Evolutionary conservation across 108 stramenopile species (phyloP).

Genomic region (Cylindrotheca fusiformis): DNA sequence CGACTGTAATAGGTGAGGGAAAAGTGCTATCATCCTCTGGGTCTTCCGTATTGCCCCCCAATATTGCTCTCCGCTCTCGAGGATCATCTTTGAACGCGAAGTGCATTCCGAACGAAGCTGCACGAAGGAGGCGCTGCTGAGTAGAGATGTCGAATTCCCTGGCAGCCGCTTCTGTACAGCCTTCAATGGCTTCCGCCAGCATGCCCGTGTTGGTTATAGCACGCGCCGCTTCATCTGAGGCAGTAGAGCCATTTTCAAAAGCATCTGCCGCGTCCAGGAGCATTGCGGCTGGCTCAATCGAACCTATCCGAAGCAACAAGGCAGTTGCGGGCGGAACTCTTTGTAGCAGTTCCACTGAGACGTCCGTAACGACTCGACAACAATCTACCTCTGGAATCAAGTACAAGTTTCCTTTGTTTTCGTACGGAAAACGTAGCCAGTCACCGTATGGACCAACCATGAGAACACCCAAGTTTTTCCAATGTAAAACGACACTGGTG

Average conservation of each 20-base stretch:
- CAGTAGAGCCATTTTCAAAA: slow-evolving; percentile 81
- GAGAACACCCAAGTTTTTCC: slow-evolving; percentile 89
- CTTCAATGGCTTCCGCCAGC: slow-evolving; percentile 73
- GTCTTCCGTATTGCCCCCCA: slow-evolving; percentile 42
- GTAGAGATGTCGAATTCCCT: slow-evolving; percentile 83
- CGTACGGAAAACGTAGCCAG: slow-evolving; percentile 88
- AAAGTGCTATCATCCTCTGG: slow-evolving; percentile 20
- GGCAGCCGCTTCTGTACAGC: slow-evolving; percentile 84
- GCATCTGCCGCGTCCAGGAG: slow-evolving; percentile 93
- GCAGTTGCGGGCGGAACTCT: slow-evolving; percentile 90
- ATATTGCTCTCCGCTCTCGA: slow-evolving; percentile 24
- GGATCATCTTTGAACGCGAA: slow-evolving; percentile 70
- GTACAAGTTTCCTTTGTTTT: slow-evolving; percentile 59
- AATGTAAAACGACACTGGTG: slow-evolving; percentile 84
- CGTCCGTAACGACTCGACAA: slow-evolving; percentile 86
- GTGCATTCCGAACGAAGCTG: slow-evolving; percentile 93
- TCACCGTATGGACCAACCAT: slow-evolving; percentile 97
- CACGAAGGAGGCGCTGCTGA: slow-evolving; percentile 89
- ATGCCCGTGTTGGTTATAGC: slow-evolving; percentile 63
- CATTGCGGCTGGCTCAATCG: slow-evolving; percentile 92
- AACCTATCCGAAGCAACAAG: slow-evolving; percentile 80
- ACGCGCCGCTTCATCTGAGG: slow-evolving; percentile 80
- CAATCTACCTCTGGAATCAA: slow-evolving; percentile 94
- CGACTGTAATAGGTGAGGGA: slow-evolving; percentile 51
- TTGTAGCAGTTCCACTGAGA: slow-evolving; percentile 85